Evolutionary conservation across 2,329 filamentous ascomycete genomes (phyloP).

Genomic region (Leptodontidium sp.): DNA sequence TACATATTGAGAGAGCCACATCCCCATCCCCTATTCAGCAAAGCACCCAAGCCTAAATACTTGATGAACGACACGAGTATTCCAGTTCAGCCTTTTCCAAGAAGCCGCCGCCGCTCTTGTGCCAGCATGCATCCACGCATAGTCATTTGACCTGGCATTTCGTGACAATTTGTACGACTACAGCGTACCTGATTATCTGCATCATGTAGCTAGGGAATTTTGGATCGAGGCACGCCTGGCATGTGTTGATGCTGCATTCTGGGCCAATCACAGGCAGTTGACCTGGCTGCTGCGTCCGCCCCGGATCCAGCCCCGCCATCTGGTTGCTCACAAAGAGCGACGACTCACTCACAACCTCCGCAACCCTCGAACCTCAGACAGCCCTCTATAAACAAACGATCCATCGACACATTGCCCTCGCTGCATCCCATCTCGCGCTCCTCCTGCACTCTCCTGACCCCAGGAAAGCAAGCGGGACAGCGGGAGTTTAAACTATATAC

Average conservation of each 20-base stretch:
- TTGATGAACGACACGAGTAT: not conserved
- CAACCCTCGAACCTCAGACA: not conserved
- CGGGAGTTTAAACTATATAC: not conserved
- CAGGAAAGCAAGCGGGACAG: constrained; percentile 35
- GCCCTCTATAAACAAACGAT: constrained; percentile 1
- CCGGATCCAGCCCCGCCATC: constrained; percentile 12
- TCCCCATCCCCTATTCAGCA: not conserved
- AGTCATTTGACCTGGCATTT: constrained; percentile 4
- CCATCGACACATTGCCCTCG: not conserved
- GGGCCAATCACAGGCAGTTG: constrained; percentile 8
- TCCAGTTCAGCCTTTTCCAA: too few species aligned
- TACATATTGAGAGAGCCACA: not conserved
- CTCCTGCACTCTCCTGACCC: constrained; percentile 29
- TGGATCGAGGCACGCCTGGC: not conserved
- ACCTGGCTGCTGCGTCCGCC: not conserved
- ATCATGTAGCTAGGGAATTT: not conserved
- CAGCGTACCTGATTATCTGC: constrained; percentile 10
- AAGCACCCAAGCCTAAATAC: not conserved
- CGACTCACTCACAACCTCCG: not conserved
- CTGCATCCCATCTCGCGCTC: constrained; percentile 12
- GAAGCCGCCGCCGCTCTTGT: not conserved
- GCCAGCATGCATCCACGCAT: not conserved
- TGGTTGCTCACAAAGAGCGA: constrained; percentile 10
- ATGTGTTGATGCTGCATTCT: not conserved
- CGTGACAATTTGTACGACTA: constrained; percentile 6